Base-by-base conservation (phyloP, 1,284 basidiomycete species). In the Earliella scabrosa region DNA sequence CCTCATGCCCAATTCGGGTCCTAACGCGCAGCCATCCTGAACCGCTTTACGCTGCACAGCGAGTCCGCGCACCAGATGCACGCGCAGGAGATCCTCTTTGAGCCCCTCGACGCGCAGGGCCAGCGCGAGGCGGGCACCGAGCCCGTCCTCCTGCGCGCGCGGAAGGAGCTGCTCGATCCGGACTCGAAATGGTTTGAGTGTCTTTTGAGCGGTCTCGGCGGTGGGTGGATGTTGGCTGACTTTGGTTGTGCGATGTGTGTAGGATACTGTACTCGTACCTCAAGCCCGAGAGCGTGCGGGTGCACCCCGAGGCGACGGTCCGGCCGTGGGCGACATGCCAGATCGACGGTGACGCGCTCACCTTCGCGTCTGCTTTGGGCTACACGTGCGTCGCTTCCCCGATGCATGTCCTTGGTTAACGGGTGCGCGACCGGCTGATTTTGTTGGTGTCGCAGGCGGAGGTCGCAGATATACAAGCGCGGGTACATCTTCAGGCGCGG, bases 251-350 rank as follows among this genome's bases (percentile, higher is more conserved):
- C 27, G 21, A 20, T 20, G n/a, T 46, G 29, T 34, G 47, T 63
- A 91, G 89, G 89, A 76, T 84, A 6, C 70, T 92, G 20, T 90
- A 86, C 68, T 89, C 88, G 16, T 90, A 88, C 69, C 73, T 91
- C 50, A 91, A 90, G 67, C 88, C 90, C 43, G 90, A 92, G 69
- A 86, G 86, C 38, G 82, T 83, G 14, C 82, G 90, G 34, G 84
- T 87, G 16, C 87, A 92, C 63, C 88, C 90, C 18, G 89, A 92
- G 68, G 88, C 90, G 2, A 92, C 90, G 2, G 90, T 92, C 46
- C 79, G 90, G 50, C 89, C 90, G 11, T 92, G 90, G 86, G 87
- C 89, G 13, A 87, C 82, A 34, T 86, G 85, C 58, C 82, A 90
- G 63, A 87, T 92, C 14, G 76, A 83, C 21, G 90, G 90, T 4